Evolutionary conservation across 1,139 yeast genomes (phyloP), one percentile per base, ranked within the genome.

Genomic region (Geotrichum armillariae): DNA sequence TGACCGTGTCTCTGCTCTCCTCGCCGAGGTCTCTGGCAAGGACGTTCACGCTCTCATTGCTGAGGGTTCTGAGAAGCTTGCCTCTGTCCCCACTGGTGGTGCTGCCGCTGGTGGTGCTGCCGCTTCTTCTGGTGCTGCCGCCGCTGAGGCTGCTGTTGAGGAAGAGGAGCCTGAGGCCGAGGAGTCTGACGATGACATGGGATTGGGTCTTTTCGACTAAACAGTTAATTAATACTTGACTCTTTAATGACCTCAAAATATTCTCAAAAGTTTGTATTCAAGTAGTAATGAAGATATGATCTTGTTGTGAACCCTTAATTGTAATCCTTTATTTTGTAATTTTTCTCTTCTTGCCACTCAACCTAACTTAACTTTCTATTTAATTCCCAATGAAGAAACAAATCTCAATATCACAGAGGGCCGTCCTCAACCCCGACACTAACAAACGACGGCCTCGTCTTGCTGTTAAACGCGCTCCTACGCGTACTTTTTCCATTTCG

Each of bases 41-140:
- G 76, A 80, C 71, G 81, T 86, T 71, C 83, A 80, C 64, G 96
- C 90, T 77, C 85, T 93, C 78, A 85, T 93, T 66, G 93, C 97
- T 70, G 95, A 83, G 77, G 99, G 99, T 81, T 78, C 87, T 75
- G 77, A 83, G 76, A 93, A 93, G 82, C 86, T 93, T 72, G 91
- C 98, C 65, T 80, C 97, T 62, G 96, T 91, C 64, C 98, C 99
- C 77, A 71, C 96, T 72, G 99, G 96, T 76, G 97, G 93, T 78
- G 91, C 96, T 70, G 91, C 91, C 71, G 80, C 88, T 66, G 79
- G 87, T 68, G 78, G 80, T 66, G 79, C 78, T 69, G 82, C 77
- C 66, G 82, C 80, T 70, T 83, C 84, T 67, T 82, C 84, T 66
- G 79, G 82, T 63, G 79, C 77, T 66, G 83, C 73, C 66, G 88